Conservation (phyloP, 306 rosid species). For the Prunus campanulata region DNA sequence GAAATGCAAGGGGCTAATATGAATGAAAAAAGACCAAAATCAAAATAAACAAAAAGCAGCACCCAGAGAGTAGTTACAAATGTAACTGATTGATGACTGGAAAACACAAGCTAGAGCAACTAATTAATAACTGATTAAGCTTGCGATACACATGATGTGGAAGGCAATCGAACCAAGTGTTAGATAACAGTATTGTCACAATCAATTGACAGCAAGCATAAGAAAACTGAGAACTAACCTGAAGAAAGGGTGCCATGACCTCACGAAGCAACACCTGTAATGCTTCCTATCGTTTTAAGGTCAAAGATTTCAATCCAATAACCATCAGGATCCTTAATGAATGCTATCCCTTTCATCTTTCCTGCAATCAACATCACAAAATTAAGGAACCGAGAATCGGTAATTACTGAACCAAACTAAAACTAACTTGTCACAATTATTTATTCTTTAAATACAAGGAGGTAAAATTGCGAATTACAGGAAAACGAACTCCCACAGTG, state of each 20-base stretch:
- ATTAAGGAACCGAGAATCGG: background rate
- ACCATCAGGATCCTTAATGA: constrained; percentile 94
- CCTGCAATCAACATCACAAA: constrained; percentile 46
- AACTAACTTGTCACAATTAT: background rate
- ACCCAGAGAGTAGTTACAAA: background rate
- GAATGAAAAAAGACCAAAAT: background rate
- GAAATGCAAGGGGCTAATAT: background rate
- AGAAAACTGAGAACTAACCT: constrained; percentile 25
- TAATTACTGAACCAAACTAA: background rate
- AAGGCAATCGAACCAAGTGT: background rate
- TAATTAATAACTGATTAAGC: background rate
- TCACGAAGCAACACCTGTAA: constrained; percentile 39
- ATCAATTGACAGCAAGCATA: background rate
- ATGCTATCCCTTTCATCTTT: constrained; percentile 90
- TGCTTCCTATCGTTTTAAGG: constrained; percentile 48
- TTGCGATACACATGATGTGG: background rate
- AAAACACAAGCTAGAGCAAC: background rate
- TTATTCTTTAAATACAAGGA: background rate
- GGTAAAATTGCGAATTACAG: background rate
- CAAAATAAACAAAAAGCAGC: background rate
- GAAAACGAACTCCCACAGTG: background rate
- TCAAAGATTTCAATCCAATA: constrained; percentile 97
- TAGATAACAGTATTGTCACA: background rate
- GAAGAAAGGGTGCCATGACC: constrained; percentile 18
- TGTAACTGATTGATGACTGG: background rate